Evolutionary conservation across 2,329 filamentous ascomycete genomes (phyloP).

Genomic region (Hypoxylon sp.): DNA sequence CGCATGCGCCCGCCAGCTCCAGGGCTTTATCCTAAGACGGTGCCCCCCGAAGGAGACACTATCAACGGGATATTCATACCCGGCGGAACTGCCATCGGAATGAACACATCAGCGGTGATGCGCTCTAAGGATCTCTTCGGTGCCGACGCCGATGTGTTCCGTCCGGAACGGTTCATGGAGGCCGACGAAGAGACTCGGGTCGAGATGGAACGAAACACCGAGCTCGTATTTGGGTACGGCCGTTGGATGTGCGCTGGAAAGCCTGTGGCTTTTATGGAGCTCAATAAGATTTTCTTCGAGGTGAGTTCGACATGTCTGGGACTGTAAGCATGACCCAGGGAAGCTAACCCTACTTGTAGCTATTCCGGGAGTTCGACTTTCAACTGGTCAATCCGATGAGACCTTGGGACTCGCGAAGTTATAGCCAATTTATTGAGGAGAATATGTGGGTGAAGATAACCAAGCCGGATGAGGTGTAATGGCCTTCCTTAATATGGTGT

Average conservation of each 20-base stretch:
- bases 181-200: constrained; percentile 41
- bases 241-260: constrained; percentile 53
- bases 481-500: too few species aligned
- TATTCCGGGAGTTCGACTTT: constrained; percentile 39
- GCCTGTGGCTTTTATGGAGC: constrained; percentile 53
- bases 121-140: constrained; percentile 44
- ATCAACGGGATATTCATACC: constrained; percentile 43
- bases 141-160: constrained; percentile 43
- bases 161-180: constrained; percentile 48
- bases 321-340: constrained; percentile 1
- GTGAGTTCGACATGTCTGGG: constrained; percentile 41
- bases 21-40: constrained; percentile 42
- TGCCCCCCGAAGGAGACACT: constrained; percentile 45
- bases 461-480: too few species aligned
- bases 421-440: constrained; percentile 32
- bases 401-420: constrained; percentile 25
- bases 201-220: constrained; percentile 47
- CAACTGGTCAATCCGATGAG: constrained; percentile 30
- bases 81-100: constrained; percentile 46
- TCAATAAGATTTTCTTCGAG: constrained; percentile 54
- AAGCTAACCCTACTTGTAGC: constrained; percentile 4
- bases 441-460: constrained; percentile 38
- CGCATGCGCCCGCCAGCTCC: constrained; percentile 48
- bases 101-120: constrained; percentile 45
- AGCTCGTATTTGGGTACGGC: constrained; percentile 53